Base-by-base conservation (phyloP, 2,329 filamentous ascomycete species). In the Pseudogymnoascus sp. region DNA sequence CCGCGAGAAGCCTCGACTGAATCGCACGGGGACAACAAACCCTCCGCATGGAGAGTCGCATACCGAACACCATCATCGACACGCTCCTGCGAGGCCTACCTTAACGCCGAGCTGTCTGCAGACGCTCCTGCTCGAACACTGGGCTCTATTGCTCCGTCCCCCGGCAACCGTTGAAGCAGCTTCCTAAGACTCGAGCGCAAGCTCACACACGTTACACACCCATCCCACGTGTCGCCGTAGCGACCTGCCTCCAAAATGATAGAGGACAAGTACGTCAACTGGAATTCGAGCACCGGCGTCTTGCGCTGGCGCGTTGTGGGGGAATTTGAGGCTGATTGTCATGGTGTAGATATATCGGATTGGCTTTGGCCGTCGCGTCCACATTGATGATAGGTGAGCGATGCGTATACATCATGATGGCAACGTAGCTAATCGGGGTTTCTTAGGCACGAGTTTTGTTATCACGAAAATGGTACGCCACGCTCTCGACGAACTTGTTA, bases 401-500 rank as follows among this genome's bases (percentile, higher is more conserved):
- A 40, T 64, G 44, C 64, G 50, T 46, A 63, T 38, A 42, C 53
- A 64, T 66, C 31, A 67, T 50, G 25, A 36, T 56, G 44, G 59
- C 53, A 60, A 37, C 61, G 61, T n/a, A 62, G 62, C 66, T 46
- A 67, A 61, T 34, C n/a, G 42, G 6, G 37, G 46, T 36, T 64
- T 61, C 31, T 37, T 70, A 95, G 91, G 92, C 73, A 92, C 91
- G 61, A 96, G 93, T 83, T 99, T 99, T 77, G 93, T 99, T 70
- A 97, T 99, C 72, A 99, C 96, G 59, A 99, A 99, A 80, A 97
- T 97, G 84, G 90, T 95, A 79, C 75, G 78, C 74, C 65, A 60
- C 23, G n/a, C 50, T 37, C 28, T 34, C 56, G 46, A 12, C n/a
- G 50, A 28, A 23, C 50, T 31, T 21, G 14, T 42, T 59, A 40